Evolutionary conservation across 352 stramenopile genomes (phyloP), one percentile per base, ranked within the genome.

Genomic region (Globisporangium recalcitrans): DNA sequence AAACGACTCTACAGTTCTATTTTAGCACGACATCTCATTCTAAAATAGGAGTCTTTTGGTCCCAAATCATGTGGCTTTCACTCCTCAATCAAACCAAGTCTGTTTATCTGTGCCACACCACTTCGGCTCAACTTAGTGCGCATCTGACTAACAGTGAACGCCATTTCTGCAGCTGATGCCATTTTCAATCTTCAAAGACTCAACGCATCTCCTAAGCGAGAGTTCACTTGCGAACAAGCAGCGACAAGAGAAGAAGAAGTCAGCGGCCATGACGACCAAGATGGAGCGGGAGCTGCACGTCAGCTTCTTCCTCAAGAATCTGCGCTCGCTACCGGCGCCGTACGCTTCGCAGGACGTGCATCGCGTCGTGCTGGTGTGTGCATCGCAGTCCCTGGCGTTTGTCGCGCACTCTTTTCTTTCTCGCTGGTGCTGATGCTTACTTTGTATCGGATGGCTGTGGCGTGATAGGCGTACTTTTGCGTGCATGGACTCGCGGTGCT

Each of bases 311-410:
- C 80, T 93, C 49, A 80, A 82, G 54, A 80, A 94, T 67, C 64
- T 95, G 57, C 79, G 73, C 34, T 72, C 70, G 49, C 72, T 95
- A 46, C 85, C 87, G 40, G 65, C 67, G 44, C 78, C 83, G 36
- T 95, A 94, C 68, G 75, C 81, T 49, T 80, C 82, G 42, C 87
- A 94, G 69, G 87, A 95, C 70, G 79, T 73, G 54, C 77, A 94
- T 63, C 85, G 87, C 54, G 77, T 94, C 49, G 85, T 95, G 32
- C 58, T 94, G 61, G 75, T 90, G 61, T 52, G 75, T 75, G 14
- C 14, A 1, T 16, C 11, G 22, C 24, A 22, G n/a, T n/a, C n/a
- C n/a, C n/a, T n/a, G n/a, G n/a, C n/a, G n/a, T n/a, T n/a, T n/a
- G n/a, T n/a, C n/a, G n/a, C n/a, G n/a, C n/a, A n/a, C 27, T 31